Base-by-base conservation (phyloP, 1,284 basidiomycete genomes). In the Porogramme epimiltina region DNA sequence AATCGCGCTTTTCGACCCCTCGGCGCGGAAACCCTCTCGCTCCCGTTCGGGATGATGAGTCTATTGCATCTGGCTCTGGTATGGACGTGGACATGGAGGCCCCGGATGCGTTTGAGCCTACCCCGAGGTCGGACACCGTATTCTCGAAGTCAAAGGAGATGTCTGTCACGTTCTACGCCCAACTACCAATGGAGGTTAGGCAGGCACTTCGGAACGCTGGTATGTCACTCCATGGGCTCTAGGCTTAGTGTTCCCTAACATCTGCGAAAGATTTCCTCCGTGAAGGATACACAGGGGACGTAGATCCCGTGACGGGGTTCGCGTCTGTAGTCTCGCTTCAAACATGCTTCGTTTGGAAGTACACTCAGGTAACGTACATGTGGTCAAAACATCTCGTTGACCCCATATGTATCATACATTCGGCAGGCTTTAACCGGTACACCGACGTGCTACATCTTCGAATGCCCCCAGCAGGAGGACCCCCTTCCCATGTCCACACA, bases 331-430 rank as follows among this genome's bases (percentile, higher is more conserved):
- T 82, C 24, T 90, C 89, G 37, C 70, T 75, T 13, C 77, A 81
- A 59, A 89, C 87, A 9, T 90, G 88, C 66, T 92, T 89, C 67
- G 86, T 91, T 31, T 92, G 89, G 89, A 86, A 89, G 59, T 84
- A 90, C 71, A 78, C 84, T 39, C 82, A 87, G 64, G 82, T 82
- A 52, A 31, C 13, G 20, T 2, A 41, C 19, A 26, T 38, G 36
- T 39, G 36, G 10, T 42, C 36, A 20, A 33, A 10, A 16, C 26
- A 20, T 34, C 23, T 2, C 31, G 22, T 24, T 8, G 20, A 40
- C 23, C 20, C n/a, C n/a, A n/a, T n/a, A n/a, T n/a, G n/a, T n/a
- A n/a, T n/a, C n/a, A n/a, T n/a, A n/a, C n/a, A n/a, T n/a, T n/a
- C n/a, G n/a, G n/a, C 25, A 84, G 83, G 82, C 82, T 15, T 69